A percentile compares a stretch with the other conserved stretches of the same genome.
phyloP scores from a whole-genome alignment of 805 yeast genomes.

The Cyberlindnera suaveolens region DNA sequence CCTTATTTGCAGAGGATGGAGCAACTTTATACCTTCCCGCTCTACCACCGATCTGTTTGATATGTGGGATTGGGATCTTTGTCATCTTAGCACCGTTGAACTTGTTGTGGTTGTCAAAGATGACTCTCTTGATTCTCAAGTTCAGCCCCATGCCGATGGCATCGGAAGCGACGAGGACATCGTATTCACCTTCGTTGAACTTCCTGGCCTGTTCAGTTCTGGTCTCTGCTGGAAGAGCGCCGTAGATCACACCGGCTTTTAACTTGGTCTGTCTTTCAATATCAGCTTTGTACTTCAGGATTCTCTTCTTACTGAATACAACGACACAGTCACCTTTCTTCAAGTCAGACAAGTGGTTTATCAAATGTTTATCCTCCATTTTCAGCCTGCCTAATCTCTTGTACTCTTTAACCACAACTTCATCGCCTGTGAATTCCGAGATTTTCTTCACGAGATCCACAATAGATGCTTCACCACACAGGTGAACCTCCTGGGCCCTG shows the following conservation, averaged over 20 bases:
- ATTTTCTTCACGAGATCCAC: constrained; percentile 60
- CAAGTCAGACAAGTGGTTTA: constrained; percentile 33
- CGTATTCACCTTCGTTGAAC: constrained; percentile 75
- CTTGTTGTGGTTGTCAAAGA: constrained; percentile 64
- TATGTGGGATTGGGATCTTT: constrained; percentile 53
- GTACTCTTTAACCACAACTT: constrained; percentile 61
- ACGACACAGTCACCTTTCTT: constrained; percentile 83
- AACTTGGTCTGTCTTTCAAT: constrained; percentile 59
- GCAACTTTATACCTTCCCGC: constrained; percentile 74
- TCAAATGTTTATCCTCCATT: constrained; percentile 39
- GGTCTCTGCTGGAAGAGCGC: constrained; percentile 93
- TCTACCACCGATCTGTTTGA: constrained; percentile 92
- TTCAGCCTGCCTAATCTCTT: constrained; percentile 67
- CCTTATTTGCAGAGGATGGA: constrained; percentile 15
- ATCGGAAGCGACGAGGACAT: constrained; percentile 89
- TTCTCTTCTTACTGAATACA: constrained; percentile 71
- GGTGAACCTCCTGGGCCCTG: constrained; percentile 75
- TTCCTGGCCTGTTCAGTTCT: constrained; percentile 75
- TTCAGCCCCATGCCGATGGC: constrained; percentile 98
- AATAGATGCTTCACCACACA: constrained; percentile 90
- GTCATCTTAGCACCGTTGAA: constrained; percentile 55
- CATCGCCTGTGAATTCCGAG: constrained; percentile 72
- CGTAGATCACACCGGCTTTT: constrained; percentile 86
- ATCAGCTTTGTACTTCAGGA: constrained; percentile 58
- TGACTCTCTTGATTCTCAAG: constrained; percentile 71